Evolutionary conservation across 2,329 filamentous ascomycete species (phyloP).

Genomic region (Arthrobotrys megalospora): DNA sequence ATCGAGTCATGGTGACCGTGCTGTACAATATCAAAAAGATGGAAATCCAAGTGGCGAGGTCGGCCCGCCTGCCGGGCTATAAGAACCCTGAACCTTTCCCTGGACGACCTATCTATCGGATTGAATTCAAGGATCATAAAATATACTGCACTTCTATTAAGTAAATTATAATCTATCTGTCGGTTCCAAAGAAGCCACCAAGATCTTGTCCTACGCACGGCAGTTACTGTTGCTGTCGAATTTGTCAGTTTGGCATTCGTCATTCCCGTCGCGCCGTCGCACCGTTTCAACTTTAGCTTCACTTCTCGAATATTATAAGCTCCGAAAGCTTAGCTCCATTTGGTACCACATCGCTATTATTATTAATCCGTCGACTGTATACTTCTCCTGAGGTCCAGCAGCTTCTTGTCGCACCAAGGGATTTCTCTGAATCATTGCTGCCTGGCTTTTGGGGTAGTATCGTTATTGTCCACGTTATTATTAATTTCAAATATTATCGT

Average conservation of each 20-base stretch:
- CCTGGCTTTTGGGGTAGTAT: neutral
- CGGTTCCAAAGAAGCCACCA: neutral
- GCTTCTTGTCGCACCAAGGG: neutral
- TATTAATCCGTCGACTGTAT: neutral
- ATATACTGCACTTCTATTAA: no score
- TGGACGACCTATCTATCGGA: neutral
- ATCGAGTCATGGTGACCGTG: conserved; percentile 9
- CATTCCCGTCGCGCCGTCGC: conserved; percentile 34
- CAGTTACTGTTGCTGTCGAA: neutral
- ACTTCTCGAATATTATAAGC: neutral
- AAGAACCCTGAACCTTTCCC: conserved; percentile 30
- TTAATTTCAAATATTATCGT: conserved; percentile 6
- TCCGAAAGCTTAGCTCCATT: conserved; percentile 8
- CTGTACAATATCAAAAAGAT: neutral
- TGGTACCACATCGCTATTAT: neutral
- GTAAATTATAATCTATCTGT: no score
- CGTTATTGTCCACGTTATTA: neutral
- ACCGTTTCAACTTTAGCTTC: conserved; percentile 20
- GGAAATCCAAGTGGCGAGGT: conserved; percentile 2
- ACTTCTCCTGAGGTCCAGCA: neutral
- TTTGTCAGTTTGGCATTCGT: neutral
- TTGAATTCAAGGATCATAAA: no score
- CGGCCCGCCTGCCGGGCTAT: conserved; percentile 26
- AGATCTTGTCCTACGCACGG: conserved; percentile 27
- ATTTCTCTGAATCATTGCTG: neutral